Conservation (phyloP, 1,139 yeast species). For the Geotrichum restrictum region DNA sequence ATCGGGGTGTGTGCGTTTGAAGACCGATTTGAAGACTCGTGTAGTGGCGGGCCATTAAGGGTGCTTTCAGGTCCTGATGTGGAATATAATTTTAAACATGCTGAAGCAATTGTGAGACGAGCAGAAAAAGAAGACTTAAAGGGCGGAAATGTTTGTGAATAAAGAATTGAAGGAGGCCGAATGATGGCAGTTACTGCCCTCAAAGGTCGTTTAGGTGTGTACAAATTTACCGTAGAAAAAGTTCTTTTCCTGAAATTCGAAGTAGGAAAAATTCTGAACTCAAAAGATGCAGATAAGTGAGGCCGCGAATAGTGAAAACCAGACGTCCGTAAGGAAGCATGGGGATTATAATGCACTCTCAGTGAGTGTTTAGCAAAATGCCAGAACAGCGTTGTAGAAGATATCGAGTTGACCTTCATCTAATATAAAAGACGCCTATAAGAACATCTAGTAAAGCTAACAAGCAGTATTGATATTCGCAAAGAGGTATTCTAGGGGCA, state of each 20-base stretch:
- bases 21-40: not conserved
- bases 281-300: not conserved
- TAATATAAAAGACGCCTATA: not conserved
- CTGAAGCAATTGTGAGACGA: not conserved
- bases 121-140: not conserved
- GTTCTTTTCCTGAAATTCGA: slow-evolving; percentile 10
- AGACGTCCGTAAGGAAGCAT: not conserved
- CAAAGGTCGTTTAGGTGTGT: not conserved
- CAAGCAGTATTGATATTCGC: not conserved
- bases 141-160: not conserved
- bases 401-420: not conserved
- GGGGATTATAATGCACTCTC: not conserved
- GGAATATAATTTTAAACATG: not conserved
- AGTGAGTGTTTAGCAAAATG: slow-evolving; percentile 8
- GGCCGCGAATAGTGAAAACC: not conserved
- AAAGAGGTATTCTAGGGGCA: not conserved
- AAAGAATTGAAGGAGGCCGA: not conserved
- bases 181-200: slow-evolving; percentile 4
- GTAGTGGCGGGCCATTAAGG: not conserved
- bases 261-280: not conserved
- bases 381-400: not conserved
- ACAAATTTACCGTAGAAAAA: slow-evolving; percentile 14
- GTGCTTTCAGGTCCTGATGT: not conserved
- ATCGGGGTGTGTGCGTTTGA: not conserved
- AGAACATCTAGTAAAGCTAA: not conserved